Evolutionary conservation across 2,329 filamentous ascomycete genomes (phyloP).

Genomic region (Fusarium oligoseptatum): DNA sequence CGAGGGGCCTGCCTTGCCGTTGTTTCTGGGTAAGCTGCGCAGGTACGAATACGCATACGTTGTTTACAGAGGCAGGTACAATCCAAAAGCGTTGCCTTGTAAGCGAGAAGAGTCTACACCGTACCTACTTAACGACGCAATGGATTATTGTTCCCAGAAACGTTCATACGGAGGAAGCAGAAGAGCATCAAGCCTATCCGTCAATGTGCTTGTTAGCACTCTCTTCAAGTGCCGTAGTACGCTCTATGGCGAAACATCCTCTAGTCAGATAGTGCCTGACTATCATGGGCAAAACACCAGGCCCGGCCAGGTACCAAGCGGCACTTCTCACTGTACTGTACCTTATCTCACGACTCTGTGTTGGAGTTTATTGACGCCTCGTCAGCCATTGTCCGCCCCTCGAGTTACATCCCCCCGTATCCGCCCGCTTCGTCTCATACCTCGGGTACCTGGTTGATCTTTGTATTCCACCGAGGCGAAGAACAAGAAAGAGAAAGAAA

Average conservation of each 20-base stretch:
- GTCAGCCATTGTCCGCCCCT: background rate
- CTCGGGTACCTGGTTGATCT: constrained; percentile 10
- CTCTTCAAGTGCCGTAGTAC: background rate
- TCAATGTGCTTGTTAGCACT: background rate
- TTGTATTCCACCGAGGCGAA: background rate
- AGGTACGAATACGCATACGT: constrained; percentile 33
- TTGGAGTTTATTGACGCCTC: background rate
- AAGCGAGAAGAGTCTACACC: background rate
- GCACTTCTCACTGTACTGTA: background rate
- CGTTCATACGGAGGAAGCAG: background rate
- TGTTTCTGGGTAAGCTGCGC: background rate
- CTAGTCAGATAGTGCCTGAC: background rate
- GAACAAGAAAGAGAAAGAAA: background rate
- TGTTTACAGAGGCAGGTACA: background rate
- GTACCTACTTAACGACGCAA: background rate
- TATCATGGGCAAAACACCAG: background rate
- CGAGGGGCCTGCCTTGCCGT: background rate
- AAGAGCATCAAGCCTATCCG: background rate
- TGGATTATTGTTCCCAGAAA: background rate
- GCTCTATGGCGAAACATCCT: background rate
- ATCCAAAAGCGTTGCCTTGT: background rate
- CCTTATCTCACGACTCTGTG: background rate
- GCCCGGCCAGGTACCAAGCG: background rate
- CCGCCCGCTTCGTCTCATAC: background rate
- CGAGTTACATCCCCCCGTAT: background rate